Evolutionary conservation across 2,329 filamentous ascomycete species (phyloP).

Genomic region (Myriosclerotinia scirpicola): DNA sequence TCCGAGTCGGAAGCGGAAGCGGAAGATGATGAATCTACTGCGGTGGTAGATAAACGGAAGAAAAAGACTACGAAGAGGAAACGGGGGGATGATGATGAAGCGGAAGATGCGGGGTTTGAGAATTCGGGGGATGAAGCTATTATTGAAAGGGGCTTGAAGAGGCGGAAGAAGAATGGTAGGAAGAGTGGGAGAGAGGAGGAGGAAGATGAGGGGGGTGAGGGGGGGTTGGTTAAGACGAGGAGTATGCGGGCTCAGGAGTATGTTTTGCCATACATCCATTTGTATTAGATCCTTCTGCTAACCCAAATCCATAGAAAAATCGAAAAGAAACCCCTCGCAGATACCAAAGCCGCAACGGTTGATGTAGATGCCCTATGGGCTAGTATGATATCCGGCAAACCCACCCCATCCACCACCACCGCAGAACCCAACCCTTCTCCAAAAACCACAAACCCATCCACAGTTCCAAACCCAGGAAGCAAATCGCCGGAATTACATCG

Average conservation of each 20-base stretch:
- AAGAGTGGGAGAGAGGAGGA: conserved; percentile 51
- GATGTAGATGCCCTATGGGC: conserved; percentile 72
- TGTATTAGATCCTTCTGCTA: background rate
- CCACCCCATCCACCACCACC: conserved; percentile 24
- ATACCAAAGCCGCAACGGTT: conserved; percentile 53
- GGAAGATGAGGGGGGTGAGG: conserved; percentile 63
- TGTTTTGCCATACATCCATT: conserved; percentile 30
- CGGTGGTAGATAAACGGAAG: conserved; percentile 19
- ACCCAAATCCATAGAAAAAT: conserved; percentile 27
- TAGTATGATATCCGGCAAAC: conserved; percentile 56
- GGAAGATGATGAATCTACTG: conserved; percentile 42
- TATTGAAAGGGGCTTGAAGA: conserved; percentile 59
- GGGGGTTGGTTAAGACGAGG: conserved; percentile 69
- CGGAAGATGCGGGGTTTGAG: conserved; percentile 54
- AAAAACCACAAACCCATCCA: conserved; percentile 4
- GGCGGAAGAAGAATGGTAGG: conserved; percentile 48
- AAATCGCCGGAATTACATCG: conserved; percentile 21
- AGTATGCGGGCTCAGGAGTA: conserved; percentile 67
- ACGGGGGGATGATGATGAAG: conserved; percentile 39
- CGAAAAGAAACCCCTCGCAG: conserved; percentile 36
- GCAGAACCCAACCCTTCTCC: conserved; percentile 8
- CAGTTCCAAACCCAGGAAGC: background rate
- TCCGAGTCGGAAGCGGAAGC: conserved; percentile 48
- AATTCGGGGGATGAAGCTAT: conserved; percentile 74
- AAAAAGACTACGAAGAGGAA: conserved; percentile 41